These are phyloP conservation scores for Tausonia pullulans DNA, from an alignment of 1,284 basidiomycete species.

Conservation along the genomic window DNA sequence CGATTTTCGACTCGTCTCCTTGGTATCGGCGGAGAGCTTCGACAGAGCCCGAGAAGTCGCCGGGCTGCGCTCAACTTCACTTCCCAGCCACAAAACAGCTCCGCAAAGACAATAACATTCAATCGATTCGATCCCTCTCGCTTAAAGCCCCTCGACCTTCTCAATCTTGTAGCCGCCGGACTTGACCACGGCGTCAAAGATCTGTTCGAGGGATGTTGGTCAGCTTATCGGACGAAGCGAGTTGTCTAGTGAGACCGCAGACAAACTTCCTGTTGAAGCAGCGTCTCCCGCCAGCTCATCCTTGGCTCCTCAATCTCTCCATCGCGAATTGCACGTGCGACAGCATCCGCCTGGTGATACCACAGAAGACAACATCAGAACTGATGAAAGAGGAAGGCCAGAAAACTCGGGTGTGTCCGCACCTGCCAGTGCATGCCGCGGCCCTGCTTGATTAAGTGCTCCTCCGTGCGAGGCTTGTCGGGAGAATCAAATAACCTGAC, in stretches of 20 bases:
- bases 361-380: neutral
- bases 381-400: too few relatives aligned
- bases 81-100: too few relatives aligned
- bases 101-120: too few relatives aligned
- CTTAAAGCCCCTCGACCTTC: neutral
- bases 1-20: too few relatives aligned
- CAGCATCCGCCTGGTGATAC: conserved; percentile 51
- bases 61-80: too few relatives aligned
- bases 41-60: too few relatives aligned
- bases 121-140: too few relatives aligned
- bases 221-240: too few relatives aligned
- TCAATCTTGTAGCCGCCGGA: neutral
- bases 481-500: conserved; percentile 40
- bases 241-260: too few relatives aligned
- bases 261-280: conserved; percentile 60
- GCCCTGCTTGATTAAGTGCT: conserved; percentile 46
- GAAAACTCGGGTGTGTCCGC: conserved; percentile 17
- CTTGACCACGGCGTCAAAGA: neutral
- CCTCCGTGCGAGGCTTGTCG: conserved; percentile 34
- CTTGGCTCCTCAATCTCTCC: conserved; percentile 60
- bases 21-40: too few relatives aligned
- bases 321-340: conserved; percentile 63
- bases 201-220: too few relatives aligned
- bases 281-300: conserved; percentile 65
- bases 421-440: conserved; percentile 34